Base-by-base conservation (phyloP, 169 alveolate genomes). In the Nephromyces sp. region DNA sequence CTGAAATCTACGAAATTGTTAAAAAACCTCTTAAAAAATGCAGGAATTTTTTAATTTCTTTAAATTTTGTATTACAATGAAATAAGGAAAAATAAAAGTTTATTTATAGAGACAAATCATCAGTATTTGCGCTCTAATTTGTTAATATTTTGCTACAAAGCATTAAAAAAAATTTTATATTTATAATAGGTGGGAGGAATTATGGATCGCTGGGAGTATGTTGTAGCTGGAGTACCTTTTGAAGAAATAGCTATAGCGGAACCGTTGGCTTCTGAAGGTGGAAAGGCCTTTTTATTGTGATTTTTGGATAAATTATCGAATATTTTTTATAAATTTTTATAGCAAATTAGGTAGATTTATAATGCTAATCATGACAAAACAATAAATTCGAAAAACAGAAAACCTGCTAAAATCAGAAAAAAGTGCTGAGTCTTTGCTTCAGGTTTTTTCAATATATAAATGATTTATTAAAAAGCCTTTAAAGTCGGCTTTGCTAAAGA, bases 171-270 rank as follows among this genome's bases (percentile, higher is more conserved):
- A n/a, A n/a, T n/a, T n/a, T n/a, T n/a, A n/a, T 43, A 15, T 43
- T 43, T 15, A 43, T 43, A 43, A 51, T 51, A 79, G 85, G 85
- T 80, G 31, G 86, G 86, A 21, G 86, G 86, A 29, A 73, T 68
- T 32, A 66, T 80, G 78, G 86, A 80, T 52, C 66, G 86, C 31
- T 80, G 82, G 87, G 91, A 85, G 74, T 85, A 80, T 30, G 91
- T 85, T 35, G 87, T 85, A 30, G 91, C 89, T 3, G 91, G 91
- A n/a, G 80, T 87, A 1, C 91, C 91, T 2, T 57, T 85, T 3
- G 86, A 79, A 33, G 86, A 85, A 57, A 83, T 85, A 27, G 76
- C 87, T 25, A 76, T 83, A 32, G 91, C 89, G 28, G 91, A 85
- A 70, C 89, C 91, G 32, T 66, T 85, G 25, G 91, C 91, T 61